Conservation (phyloP, 148 eudicot genomes). For the Fagopyrum homotropicum region DNA sequence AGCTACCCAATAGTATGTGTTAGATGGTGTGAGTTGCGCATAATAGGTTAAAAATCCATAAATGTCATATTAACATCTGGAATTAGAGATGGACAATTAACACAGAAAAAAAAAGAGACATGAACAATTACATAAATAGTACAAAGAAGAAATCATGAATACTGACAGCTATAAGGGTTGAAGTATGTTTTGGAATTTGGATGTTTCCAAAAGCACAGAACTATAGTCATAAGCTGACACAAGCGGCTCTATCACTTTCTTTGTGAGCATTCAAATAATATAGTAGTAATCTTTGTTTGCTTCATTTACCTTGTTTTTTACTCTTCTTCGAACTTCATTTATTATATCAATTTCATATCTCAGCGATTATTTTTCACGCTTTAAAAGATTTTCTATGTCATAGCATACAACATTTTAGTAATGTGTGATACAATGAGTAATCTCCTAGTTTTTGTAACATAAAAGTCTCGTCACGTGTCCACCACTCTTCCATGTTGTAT, state of each 20-base stretch:
- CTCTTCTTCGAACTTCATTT: neutral
- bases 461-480: neutral
- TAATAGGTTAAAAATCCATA: neutral
- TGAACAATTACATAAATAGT: neutral
- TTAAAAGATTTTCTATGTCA: neutral
- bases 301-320: slow-evolving; percentile 4
- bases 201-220: slow-evolving; percentile 4
- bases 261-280: neutral
- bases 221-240: neutral
- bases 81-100: neutral
- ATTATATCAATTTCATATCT: neutral
- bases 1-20: no score
- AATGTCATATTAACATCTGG: neutral
- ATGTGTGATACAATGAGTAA: neutral
- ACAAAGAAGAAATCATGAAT: neutral
- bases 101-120: neutral
- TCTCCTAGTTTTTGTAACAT: neutral
- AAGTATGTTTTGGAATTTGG: neutral
- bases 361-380: neutral
- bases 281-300: neutral
- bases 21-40: neutral
- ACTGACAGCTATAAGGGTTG: neutral
- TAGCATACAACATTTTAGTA: neutral
- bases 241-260: neutral
- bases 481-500: slow-evolving; percentile 4